phyloP scores from a whole-genome alignment of 2,329 filamentous ascomycete genomes.

The Colletotrichum sublineola region DNA sequence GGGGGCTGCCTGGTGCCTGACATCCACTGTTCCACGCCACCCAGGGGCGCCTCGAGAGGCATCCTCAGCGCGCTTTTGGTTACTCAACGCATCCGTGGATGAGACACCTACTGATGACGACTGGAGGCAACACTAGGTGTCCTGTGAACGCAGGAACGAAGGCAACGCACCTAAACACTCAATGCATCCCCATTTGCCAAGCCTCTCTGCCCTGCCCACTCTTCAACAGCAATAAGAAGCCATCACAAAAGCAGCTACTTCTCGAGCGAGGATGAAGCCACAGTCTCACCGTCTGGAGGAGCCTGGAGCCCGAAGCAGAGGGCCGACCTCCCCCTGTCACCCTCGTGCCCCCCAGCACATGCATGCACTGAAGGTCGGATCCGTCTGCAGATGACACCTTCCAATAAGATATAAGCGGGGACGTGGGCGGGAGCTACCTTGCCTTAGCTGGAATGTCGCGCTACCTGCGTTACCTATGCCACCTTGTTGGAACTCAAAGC shows the following conservation, averaged over 20 bases:
- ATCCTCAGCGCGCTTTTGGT: constrained; percentile 35
- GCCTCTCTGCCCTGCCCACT: neutral
- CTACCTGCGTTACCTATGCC: constrained; percentile 31
- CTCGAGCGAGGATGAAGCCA: neutral
- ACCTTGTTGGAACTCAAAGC: constrained; percentile 15
- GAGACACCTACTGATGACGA: constrained; percentile 3
- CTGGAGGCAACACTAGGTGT: constrained; percentile 16
- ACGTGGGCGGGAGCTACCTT: constrained; percentile 28
- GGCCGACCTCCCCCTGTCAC: constrained; percentile 23
- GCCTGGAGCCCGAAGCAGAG: neutral
- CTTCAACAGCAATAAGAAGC: neutral
- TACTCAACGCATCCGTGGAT: constrained; percentile 28
- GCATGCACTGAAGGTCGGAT: constrained; percentile 41
- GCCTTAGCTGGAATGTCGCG: constrained; percentile 11
- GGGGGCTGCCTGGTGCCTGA: constrained; percentile 26
- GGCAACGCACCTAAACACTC: neutral
- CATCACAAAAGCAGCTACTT: neutral
- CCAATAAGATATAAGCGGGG: constrained; percentile 38
- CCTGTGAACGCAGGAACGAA: neutral
- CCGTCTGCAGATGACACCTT: constrained; percentile 43
- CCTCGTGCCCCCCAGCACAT: constrained; percentile 32
- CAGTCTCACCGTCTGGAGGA: neutral
- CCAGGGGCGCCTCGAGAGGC: constrained; percentile 5
- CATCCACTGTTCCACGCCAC: constrained; percentile 32
- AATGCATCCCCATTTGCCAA: neutral